These are phyloP conservation scores for Trichoderma lentiforme DNA, from an alignment of 2,329 filamentous ascomycete genomes.

Conservation along the genomic window DNA sequence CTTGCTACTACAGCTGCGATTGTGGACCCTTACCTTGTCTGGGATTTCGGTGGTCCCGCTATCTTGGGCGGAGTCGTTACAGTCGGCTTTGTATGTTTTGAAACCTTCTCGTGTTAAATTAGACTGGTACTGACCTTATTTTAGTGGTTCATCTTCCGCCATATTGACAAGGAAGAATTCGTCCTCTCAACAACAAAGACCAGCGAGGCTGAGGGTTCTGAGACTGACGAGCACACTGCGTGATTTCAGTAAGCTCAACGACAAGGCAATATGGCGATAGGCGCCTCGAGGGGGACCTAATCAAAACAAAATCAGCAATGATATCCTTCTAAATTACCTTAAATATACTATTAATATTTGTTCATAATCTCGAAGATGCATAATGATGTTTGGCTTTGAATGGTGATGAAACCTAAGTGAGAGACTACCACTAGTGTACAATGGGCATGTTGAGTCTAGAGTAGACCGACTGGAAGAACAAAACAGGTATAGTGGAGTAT, in stretches of 20 bases:
- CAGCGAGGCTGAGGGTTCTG: background rate
- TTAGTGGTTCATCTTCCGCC: background rate
- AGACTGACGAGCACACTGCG: background rate
- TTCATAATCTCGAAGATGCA: background rate
- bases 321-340: background rate
- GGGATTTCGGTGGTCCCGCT: conserved; percentile 48
- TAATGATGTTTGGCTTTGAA: background rate
- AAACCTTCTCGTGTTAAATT: background rate
- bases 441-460: no score
- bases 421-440: no score
- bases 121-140: background rate
- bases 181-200: background rate
- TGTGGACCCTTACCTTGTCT: conserved; percentile 47
- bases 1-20: conserved; percentile 45
- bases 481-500: no score
- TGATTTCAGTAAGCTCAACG: background rate
- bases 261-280: background rate
- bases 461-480: no score
- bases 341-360: background rate
- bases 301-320: background rate
- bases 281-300: background rate
- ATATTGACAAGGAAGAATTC: background rate
- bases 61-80: conserved; percentile 28
- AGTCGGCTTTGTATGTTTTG: background rate
- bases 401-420: background rate